phyloP scores from a whole-genome alignment of 2,329 filamentous ascomycete genomes.

The Fusarium xyrophilum region DNA sequence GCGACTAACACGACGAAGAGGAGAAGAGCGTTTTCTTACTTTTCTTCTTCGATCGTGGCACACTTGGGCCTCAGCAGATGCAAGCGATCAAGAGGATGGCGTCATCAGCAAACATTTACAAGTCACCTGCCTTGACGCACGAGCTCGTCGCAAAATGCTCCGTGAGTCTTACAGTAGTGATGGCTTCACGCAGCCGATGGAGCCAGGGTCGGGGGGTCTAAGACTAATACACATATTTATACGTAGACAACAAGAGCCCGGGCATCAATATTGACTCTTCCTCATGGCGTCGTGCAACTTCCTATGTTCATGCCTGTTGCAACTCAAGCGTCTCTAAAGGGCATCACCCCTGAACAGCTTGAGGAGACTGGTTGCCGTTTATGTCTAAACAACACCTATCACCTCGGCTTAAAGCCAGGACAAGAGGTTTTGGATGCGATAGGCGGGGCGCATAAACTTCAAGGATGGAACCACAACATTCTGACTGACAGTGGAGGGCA shows the following conservation, averaged over 20 bases:
- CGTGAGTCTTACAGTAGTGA: conserved; percentile 57
- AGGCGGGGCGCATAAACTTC: conserved; percentile 91
- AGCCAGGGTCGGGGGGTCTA: not conserved
- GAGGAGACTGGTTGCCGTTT: conserved; percentile 87
- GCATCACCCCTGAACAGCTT: conserved; percentile 89
- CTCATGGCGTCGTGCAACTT: conserved; percentile 88
- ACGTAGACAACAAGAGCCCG: conserved; percentile 89
- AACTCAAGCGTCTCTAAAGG: conserved; percentile 94
- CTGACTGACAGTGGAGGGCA: conserved; percentile 81
- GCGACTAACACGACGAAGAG: conserved; percentile 10
- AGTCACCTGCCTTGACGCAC: conserved; percentile 74
- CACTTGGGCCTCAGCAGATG: conserved; percentile 35
- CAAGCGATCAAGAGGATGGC: conserved; percentile 54
- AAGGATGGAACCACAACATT: conserved; percentile 95
- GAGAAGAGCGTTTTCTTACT: not conserved
- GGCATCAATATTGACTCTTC: conserved; percentile 84
- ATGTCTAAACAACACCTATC: conserved; percentile 98
- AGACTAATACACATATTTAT: conserved; percentile 30
- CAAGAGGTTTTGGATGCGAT: conserved; percentile 86
- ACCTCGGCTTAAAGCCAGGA: conserved; percentile 92
- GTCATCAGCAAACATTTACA: conserved; percentile 56
- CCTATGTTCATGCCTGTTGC: conserved; percentile 99
- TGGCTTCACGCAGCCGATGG: conserved; percentile 14
- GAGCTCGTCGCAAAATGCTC: conserved; percentile 81
- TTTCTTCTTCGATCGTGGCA: not conserved